Evolutionary conservation across 495 filamentous ascomycete species (phyloP), one percentile per base, ranked within the genome.

Genomic region (Xylaria flabelliformis): DNA sequence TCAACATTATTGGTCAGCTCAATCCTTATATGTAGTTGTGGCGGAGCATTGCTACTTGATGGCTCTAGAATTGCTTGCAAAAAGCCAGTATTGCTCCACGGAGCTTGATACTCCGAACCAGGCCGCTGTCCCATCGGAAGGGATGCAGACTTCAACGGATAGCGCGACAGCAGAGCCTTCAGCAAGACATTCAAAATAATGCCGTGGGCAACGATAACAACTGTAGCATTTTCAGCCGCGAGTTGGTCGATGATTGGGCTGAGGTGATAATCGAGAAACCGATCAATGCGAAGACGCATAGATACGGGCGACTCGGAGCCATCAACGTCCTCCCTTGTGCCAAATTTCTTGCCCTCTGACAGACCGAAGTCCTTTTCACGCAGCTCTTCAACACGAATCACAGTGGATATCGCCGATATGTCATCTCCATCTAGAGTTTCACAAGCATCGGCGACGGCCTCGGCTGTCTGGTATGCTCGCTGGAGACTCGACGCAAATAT

Each of bases 401-500:
- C 82, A 42, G 79, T 64, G 36, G 80, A 70, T 32, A 69, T 19
- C 42, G n/a, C 39, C 15, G 29, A 51, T 32, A 32, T 15, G 17
- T 73, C 65, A 21, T 55, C 64, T 9, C 69, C 51, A 6, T 62
- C 48, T 4, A 42, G 56, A 32, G 69, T 24, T 48, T 67, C 5
- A 77, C 90, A 89, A 39, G 87, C 86, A 55, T 84, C 80, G 19
- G 86, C 85, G 55, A 95, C 84, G 2, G 88, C 87, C 72, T 87
- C 83, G 9, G 92, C 93, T 13, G 94, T 97, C 75, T 88, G 87
- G 36, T 83, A 83, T 2, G 94, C 92, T 65, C 94, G 88, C 66
- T 89, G 88, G 24, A 97, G 84, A 75, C 94, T 88, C 17, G 94
- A 97, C n/a, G 93, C 88, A 76, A 93, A 97, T 51, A 97, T 83